These are phyloP conservation scores for Ceratocystis cacaofunesta DNA, from an alignment of 2,329 filamentous ascomycete species.

Conservation along the genomic window DNA sequence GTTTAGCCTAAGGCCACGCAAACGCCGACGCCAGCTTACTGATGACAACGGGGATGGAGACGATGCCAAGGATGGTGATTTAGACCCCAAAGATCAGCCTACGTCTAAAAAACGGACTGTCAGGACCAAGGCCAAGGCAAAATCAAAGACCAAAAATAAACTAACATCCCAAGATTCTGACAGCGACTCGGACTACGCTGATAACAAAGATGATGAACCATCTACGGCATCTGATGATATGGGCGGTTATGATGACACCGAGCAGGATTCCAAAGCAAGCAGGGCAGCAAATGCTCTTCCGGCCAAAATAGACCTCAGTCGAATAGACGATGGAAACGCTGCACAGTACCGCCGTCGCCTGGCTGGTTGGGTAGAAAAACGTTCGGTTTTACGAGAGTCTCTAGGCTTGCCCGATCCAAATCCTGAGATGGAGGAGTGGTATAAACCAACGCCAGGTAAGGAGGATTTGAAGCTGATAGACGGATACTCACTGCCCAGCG, in stretches of 20 bases:
- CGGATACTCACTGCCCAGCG: slow-evolving; percentile 69
- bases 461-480: slow-evolving; percentile 62
- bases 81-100: slow-evolving; percentile 22
- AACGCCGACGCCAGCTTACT: slow-evolving; percentile 6
- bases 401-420: slow-evolving; percentile 25
- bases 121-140: not conserved
- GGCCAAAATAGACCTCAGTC: slow-evolving; percentile 33
- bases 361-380: slow-evolving; percentile 48
- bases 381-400: slow-evolving; percentile 16
- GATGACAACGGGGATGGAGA: not conserved
- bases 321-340: slow-evolving; percentile 82
- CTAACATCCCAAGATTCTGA: not conserved
- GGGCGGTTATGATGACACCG: slow-evolving; percentile 15
- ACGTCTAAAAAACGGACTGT: slow-evolving; percentile 23
- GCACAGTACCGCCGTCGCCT: slow-evolving; percentile 61
- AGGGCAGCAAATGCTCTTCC: slow-evolving; percentile 11
- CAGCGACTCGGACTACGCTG: slow-evolving; percentile 3
- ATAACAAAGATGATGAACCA: not conserved
- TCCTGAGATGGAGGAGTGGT: slow-evolving; percentile 50
- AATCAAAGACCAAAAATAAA: slow-evolving; percentile 3
- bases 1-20: slow-evolving; percentile 10
- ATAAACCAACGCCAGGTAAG: slow-evolving; percentile 70
- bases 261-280: slow-evolving; percentile 10
- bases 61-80: slow-evolving; percentile 27
- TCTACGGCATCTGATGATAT: slow-evolving; percentile 8